Evolutionary conservation across 1,284 basidiomycete species (phyloP).

Genomic region (Pyrrhoderma lamaoense): DNA sequence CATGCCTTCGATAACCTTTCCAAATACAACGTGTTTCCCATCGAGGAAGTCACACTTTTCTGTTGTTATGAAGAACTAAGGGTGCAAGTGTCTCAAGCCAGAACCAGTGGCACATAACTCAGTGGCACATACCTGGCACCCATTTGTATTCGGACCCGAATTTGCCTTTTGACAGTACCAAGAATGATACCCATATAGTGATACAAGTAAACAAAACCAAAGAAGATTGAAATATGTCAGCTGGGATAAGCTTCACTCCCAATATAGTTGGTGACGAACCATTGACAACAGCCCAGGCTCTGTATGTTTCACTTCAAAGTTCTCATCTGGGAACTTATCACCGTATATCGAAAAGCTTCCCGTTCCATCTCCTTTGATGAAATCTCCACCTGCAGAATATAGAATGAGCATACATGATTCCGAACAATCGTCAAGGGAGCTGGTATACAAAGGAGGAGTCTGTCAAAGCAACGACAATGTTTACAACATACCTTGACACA

Average conservation of each 20-base stretch:
- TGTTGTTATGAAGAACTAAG: constrained; percentile 95
- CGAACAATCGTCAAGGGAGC: too few relatives aligned
- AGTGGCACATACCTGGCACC: constrained; percentile 63
- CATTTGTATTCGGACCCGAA: constrained; percentile 88
- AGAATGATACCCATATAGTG: neutral
- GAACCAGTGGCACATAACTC: constrained; percentile 7
- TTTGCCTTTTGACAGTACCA: constrained; percentile 58
- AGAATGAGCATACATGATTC: constrained; percentile 1
- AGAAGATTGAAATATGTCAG: too few relatives aligned
- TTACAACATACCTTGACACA: constrained; percentile 68
- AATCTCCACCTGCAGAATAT: constrained; percentile 64
- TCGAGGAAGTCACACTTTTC: constrained; percentile 92
- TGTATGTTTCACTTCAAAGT: constrained; percentile 86
- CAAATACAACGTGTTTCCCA: constrained; percentile 92
- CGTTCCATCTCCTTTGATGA: constrained; percentile 86
- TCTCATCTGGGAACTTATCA: constrained; percentile 91
- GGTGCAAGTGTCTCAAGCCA: neutral
- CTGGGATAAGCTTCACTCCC: too few relatives aligned
- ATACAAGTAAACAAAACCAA: neutral
- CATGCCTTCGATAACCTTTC: constrained; percentile 83
- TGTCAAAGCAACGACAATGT: too few relatives aligned
- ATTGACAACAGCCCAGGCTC: constrained; percentile 81
- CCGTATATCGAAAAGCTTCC: constrained; percentile 95
- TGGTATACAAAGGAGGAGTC: too few relatives aligned
- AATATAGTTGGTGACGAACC: constrained; percentile 36